Evolutionary conservation across 345 rosid genomes (phyloP), one percentile per base, ranked within the genome.

Genomic region (Noccaea caerulescens): DNA sequence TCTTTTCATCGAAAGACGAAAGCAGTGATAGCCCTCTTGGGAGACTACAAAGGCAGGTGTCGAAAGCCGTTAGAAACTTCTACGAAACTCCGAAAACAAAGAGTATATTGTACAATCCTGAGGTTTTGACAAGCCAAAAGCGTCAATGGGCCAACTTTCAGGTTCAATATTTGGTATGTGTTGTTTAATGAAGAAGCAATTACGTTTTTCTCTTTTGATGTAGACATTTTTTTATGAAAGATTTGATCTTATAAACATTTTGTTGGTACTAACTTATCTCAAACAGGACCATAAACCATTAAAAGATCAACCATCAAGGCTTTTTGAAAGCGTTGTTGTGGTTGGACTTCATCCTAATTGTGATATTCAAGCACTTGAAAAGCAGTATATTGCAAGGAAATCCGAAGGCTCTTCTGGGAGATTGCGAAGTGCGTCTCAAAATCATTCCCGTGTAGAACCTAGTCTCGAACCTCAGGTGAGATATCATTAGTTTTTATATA

Each of bases 281-380:
- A 58, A 77, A 79, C 89, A 93, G 97, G 97, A 88, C 73, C 88
- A 91, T 64, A 86, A 82, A 79, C 77, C 87, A n/a, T 78, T 86
- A 45, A 91, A 81, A 74, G 96, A 86, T 73, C 30, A 27, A 27
- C 92, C 98, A 54, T 82, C 96, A 13, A 85, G 85, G 83, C 87
- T 91, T 64, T 86, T 93, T 75, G 97, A 93, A 85, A 89, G 94
- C 79, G 80, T 93, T 88, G 94, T 91, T 45, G 96, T 93, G 70
- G 86, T 91, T 70, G 98, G 98, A 80, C 93, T 93, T 78, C 88
- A 84, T 72, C 97, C 98, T 58, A 82, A 88, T 70, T 87, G 93
- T 80, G 96, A 93, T 78, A 81, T 83, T 76, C 91, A 83, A 78
- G 85, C 88, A 47, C 90, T 91, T 65, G 85, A 89, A 55, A 87